Evolutionary conservation across 331 rosid genomes (phyloP), one percentile per base, ranked within the genome.

Genomic region (Cydonia oblonga): DNA sequence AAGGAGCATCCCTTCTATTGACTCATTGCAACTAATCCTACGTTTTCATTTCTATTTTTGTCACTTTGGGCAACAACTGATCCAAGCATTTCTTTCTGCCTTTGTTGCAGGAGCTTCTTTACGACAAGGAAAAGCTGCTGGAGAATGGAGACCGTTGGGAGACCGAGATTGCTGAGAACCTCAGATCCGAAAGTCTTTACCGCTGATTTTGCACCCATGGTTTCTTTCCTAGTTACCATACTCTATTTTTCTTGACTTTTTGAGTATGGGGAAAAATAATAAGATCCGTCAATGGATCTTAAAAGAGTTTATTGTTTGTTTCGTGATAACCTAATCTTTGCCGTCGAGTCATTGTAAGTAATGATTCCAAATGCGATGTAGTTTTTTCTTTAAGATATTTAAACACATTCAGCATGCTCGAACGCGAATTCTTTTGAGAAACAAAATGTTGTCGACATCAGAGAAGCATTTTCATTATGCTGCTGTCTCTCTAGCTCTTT

Each of bases 141-240:
- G 96, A 95, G 83, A 95, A 95, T 32, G 99, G 99, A 61, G 99
- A 95, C 78, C 89, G 99, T 61, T 95, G 99, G 99, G 99, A 95
- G 86, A 84, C 93, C 19, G 97, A 95, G 87, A 95, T 95, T 62
- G 93, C 99, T 3, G 99, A 95, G 87, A 91, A 95, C 82, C 93
- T 95, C 80, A 88, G 91, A 86, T 91, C 97, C 15, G 99, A 95
- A 79, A 95, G 97, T 81, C 96, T 95, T 44, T 95, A 95, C 72
- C 97, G 99, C 69, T 95, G 89, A 95, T 71, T 24, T 63, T 70
- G 73, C 56, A 68, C 2, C 25, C 28, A 76, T 24, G 35, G 44
- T 72, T 76, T 73, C 2, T 67, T 61, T 60, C 63, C 25, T 68
- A 49, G 53, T 69, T 70, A 64, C 62, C 46, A 12, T 58, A 75